phyloP scores from a whole-genome alignment of 1,284 basidiomycete genomes.

The Leccinum fallax region DNA sequence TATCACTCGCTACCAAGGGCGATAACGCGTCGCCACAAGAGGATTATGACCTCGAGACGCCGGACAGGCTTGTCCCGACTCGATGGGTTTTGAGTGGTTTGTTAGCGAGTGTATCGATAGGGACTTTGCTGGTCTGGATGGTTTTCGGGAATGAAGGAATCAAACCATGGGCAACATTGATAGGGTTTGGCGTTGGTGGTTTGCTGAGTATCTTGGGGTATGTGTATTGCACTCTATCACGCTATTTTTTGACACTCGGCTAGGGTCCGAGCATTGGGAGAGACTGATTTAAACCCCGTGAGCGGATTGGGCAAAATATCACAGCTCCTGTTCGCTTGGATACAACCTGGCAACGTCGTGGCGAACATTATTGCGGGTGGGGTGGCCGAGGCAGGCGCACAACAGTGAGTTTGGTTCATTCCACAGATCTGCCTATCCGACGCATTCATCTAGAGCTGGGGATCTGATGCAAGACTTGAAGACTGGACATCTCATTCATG shows the following conservation, averaged over 20 bases:
- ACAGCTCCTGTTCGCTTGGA: constrained; percentile 90
- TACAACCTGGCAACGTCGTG: constrained; percentile 93
- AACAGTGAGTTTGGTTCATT: constrained; percentile 63
- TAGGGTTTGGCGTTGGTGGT: constrained; percentile 84
- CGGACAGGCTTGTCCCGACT: constrained; percentile 80
- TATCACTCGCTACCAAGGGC: constrained; percentile 29
- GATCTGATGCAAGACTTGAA: constrained; percentile 99
- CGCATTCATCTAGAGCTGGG: constrained; percentile 65
- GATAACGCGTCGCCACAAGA: constrained; percentile 36
- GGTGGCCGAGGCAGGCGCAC: constrained; percentile 94
- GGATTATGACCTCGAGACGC: constrained; percentile 76
- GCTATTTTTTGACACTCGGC: constrained; percentile 12
- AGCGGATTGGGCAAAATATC: constrained; percentile 95
- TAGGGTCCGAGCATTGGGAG: constrained; percentile 88
- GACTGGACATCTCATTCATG: constrained; percentile 88
- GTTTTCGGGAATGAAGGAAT: constrained; percentile 92
- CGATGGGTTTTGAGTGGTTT: constrained; percentile 80
- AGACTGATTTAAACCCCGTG: constrained; percentile 93
- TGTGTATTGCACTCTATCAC: constrained; percentile 29
- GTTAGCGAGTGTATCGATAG: constrained; percentile 61
- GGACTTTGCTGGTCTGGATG: constrained; percentile 81
- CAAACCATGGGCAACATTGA: constrained; percentile 89
- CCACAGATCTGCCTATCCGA: not conserved
- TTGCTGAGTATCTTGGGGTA: constrained; percentile 87
- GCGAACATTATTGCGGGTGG: constrained; percentile 97